Evolutionary conservation across 2,329 filamentous ascomycete species (phyloP), one percentile per base, ranked within the genome.

Genomic region (Aquanectria penicillioides): DNA sequence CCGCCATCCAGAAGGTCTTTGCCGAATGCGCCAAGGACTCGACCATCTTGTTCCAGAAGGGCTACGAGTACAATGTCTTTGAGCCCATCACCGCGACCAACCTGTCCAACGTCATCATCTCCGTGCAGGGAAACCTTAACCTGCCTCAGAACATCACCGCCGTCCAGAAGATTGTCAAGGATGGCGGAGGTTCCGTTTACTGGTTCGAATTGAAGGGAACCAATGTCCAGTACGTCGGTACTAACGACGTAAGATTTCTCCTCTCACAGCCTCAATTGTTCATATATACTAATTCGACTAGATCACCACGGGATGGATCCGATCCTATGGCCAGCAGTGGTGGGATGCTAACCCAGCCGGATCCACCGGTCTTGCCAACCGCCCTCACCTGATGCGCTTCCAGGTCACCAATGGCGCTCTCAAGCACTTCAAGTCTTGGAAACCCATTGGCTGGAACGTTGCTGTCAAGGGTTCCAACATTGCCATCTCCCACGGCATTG

Each of bases 391-490:
- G 44, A 57, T 57, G 33, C 47, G 54, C 20, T 57, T 57, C 40
- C 54, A 57, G 47, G 54, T 47, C 11, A 51, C 54, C 25, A 57
- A 57, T 12, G 54, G 54, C n/a, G 40, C 40, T 8, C 51, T 57
- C 54, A 57, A 51, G 40, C 40, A 57, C 33, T 29, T 57, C 25
- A 57, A 57, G 54, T 57, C 54, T 5, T 57, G 54, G 54, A 57
- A 57, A 13, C 54, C 54, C 40, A 57, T 57, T 15, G 54, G 54
- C 12, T 57, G 54, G 54, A 57, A 57, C 40, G 37, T 57, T 8
- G 37, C 54, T 11, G 47, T 57, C 47, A 57, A 52, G 47, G 54
- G 54, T 13, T 57, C 54, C 54, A 57, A 57, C 47, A 57, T 57
- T 20, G 17, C 38, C 33, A 57, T 57, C 33, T 51, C 47, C 15